A percentile compares a stretch with the other conserved stretches of the same genome.
These are phyloP conservation scores for Stagonosporopsis cucurbitacearum DNA, from an alignment of 2,329 filamentous ascomycete species.

Conservation along the genomic window DNA sequence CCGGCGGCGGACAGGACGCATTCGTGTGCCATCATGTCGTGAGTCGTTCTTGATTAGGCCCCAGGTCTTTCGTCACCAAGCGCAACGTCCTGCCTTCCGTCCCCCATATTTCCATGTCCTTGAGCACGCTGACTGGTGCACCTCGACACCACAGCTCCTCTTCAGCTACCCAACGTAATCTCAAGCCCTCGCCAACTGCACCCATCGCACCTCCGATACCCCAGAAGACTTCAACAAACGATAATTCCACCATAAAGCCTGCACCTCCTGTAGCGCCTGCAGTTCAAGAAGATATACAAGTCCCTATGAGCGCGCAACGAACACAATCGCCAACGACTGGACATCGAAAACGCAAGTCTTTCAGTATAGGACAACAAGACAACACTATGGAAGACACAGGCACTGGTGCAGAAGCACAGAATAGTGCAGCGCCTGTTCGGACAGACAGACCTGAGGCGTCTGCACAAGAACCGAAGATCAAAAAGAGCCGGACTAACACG, in stretches of 20 bases:
- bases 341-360: constrained; percentile 44
- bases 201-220: constrained; percentile 34
- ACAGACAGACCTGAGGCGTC: constrained; percentile 31
- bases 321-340: constrained; percentile 15
- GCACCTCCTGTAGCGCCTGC: constrained; percentile 28
- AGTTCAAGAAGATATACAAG: constrained; percentile 31
- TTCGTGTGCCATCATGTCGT: constrained; percentile 46
- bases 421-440: constrained; percentile 34
- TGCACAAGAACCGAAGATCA: constrained; percentile 59
- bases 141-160: constrained; percentile 47
- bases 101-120: constrained; percentile 10
- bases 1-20: constrained; percentile 28
- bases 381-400: constrained; percentile 35
- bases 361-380: constrained; percentile 32
- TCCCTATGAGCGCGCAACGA: constrained; percentile 29
- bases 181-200: constrained; percentile 52
- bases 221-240: constrained; percentile 30
- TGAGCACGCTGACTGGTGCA: constrained; percentile 40
- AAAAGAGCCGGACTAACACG: constrained; percentile 98
- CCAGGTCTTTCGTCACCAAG: constrained; percentile 15
- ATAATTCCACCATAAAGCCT: constrained; percentile 40
- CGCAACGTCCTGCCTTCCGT: constrained; percentile 3
- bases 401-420: constrained; percentile 23
- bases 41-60: constrained; percentile 37
- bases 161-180: constrained; percentile 52